phyloP scores from a whole-genome alignment of 306 rosid species.

The Pyrus bretschneideri region DNA sequence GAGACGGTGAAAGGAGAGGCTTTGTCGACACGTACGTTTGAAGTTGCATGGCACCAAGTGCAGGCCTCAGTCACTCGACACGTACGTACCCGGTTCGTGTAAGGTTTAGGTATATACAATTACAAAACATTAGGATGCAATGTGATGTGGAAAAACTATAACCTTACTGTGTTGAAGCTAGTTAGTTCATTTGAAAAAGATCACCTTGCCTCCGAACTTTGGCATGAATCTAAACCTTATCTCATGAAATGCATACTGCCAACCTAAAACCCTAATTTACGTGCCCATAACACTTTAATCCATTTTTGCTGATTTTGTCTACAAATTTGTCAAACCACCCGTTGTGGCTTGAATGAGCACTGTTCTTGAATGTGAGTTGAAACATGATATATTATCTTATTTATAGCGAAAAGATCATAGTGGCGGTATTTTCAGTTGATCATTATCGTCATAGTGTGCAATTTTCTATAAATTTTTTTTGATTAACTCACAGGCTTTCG shows the following conservation, averaged over 20 bases:
- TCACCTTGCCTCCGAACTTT: neutral
- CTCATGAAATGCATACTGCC: neutral
- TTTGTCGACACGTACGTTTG: neutral
- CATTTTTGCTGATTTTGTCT: neutral
- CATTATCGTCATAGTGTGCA: no score
- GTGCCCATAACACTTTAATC: neutral
- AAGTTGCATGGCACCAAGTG: neutral
- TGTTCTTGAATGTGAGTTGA: no score
- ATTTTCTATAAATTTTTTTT: no score
- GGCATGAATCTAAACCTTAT: neutral
- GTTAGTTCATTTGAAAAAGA: no score
- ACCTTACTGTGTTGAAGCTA: no score
- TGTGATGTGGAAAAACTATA: no score
- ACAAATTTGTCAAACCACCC: neutral
- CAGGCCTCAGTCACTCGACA: neutral
- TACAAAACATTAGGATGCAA: no score
- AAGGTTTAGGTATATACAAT: neutral
- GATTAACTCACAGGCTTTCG: neutral
- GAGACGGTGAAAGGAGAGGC: no score
- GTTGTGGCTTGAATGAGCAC: no score
- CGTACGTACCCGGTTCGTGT: neutral
- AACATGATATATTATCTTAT: no score
- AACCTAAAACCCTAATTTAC: neutral
- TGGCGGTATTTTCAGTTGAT: no score
- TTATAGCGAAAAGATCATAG: no score